phyloP scores from a whole-genome alignment of 2,329 filamentous ascomycete genomes.

The Corniculantispora saksenae region DNA sequence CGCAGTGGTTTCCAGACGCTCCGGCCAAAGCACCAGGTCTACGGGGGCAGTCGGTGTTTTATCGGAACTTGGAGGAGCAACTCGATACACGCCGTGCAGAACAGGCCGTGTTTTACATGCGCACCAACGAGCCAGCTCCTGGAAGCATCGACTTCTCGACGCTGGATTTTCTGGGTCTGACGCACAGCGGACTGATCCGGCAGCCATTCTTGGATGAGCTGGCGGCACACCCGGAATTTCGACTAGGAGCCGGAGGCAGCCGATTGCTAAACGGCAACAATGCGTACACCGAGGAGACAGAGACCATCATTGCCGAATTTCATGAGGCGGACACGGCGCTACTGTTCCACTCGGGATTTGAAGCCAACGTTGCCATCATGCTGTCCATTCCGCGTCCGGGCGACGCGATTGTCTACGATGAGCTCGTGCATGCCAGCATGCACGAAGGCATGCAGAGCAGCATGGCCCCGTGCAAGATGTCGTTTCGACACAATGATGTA shows the following conservation, averaged over 20 bases:
- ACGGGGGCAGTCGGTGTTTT: constrained; percentile 14
- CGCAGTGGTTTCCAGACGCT: background rate
- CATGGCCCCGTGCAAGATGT: background rate
- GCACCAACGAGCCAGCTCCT: background rate
- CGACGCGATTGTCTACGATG: constrained; percentile 13
- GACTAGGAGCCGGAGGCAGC: background rate
- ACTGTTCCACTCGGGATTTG: constrained; percentile 8
- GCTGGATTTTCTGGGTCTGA: background rate
- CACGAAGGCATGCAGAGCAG: constrained; percentile 11
- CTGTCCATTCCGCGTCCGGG: constrained; percentile 4
- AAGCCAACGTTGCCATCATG: constrained; percentile 10
- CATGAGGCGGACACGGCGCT: constrained; percentile 9
- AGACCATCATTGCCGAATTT: constrained; percentile 2
- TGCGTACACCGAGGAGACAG: background rate
- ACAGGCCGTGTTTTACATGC: background rate
- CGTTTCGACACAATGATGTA: constrained; percentile 18
- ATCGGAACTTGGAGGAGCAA: constrained; percentile 11
- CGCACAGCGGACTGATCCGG: background rate
- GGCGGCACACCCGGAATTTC: background rate
- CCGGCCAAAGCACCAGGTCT: constrained; percentile 3
- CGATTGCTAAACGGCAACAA: constrained; percentile 6
- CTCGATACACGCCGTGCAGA: constrained; percentile 4
- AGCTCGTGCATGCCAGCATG: constrained; percentile 12
- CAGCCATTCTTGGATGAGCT: constrained; percentile 8
- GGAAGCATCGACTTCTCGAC: constrained; percentile 8